phyloP scores from a whole-genome alignment of 345 rosid species.

The Ricinus communis region DNA sequence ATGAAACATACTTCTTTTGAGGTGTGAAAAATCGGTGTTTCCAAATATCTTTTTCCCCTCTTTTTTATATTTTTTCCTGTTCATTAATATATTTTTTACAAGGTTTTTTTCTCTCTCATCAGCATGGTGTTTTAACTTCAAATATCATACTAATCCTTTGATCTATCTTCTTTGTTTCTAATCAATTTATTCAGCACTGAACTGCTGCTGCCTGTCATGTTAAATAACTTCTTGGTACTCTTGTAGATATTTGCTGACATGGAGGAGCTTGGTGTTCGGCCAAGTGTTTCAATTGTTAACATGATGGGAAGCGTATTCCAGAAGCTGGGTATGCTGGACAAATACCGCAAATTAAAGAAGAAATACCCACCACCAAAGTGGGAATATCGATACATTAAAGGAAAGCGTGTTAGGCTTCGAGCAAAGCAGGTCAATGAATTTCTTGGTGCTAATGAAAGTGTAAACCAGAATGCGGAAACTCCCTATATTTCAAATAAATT shows the following conservation, averaged over 20 bases:
- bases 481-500: slow-evolving; percentile 8
- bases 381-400: slow-evolving; percentile 75
- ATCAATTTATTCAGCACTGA: neutral
- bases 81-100: neutral
- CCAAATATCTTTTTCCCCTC: neutral
- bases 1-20: neutral
- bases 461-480: slow-evolving; percentile 3
- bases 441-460: slow-evolving; percentile 23
- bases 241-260: slow-evolving; percentile 89
- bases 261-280: slow-evolving; percentile 92
- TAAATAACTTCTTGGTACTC: slow-evolving; percentile 6
- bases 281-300: slow-evolving; percentile 50
- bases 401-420: slow-evolving; percentile 70
- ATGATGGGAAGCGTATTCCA: slow-evolving; percentile 77
- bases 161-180: neutral
- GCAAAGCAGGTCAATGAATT: slow-evolving; percentile 46
- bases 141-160: neutral
- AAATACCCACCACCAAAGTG: slow-evolving; percentile 86
- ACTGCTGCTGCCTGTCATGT: neutral
- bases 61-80: neutral
- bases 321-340: slow-evolving; percentile 68
- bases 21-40: neutral
- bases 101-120: neutral
- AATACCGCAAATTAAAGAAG: slow-evolving; percentile 55
- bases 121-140: neutral